Evolutionary conservation across 2,329 filamentous ascomycete species (phyloP), one percentile per base, ranked within the genome.

Genomic region (Furcasterigmium furcatum): DNA sequence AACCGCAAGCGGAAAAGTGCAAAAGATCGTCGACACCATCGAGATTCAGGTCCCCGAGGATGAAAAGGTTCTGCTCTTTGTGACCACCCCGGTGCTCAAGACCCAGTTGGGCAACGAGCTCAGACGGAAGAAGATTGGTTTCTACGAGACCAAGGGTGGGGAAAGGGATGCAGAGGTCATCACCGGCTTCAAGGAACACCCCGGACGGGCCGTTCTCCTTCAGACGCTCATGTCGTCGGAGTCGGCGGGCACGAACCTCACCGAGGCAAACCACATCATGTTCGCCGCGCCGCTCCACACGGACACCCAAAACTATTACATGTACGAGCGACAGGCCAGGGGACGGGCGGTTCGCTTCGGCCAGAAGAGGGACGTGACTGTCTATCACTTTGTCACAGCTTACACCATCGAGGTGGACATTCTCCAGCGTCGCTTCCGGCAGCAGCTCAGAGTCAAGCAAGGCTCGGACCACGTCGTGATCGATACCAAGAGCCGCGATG

Each of bases 361-460:
- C 5, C 71, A 74, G 59, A 46, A 35, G 12, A 64, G 63, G 43
- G 41, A 45, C 2, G 70, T 74, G 3, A 43, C 58, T 7, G 50
- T 73, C 9, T 71, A 69, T 43, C 67, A 72, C 47, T 64, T 72
- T 24, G 55, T 67, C 13, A 60, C 62, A 1, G 57, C 56, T 16
- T 55, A 59, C 40, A 73, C 67, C 0, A 52, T 71, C 10, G 70
- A 73, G 46, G 68, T 67, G n/a, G 62, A 68, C 46, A 59, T 67
- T 0, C 54, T 62, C 47, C 66, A 56, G 58, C 61, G 46, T 56
- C 62, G 45, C 61, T 16, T 43, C 32, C 14, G 27, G 7, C 24
- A 27, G 12, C 9, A 10, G 5, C 9, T 39, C 12, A 19, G n/a
- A 8, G 7, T 3, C n/a, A 7, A 27, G 19, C 7, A 16, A 8